These are phyloP conservation scores for Monilinia aucupariae DNA, from an alignment of 2,329 filamentous ascomycete genomes.

Conservation along the genomic window DNA sequence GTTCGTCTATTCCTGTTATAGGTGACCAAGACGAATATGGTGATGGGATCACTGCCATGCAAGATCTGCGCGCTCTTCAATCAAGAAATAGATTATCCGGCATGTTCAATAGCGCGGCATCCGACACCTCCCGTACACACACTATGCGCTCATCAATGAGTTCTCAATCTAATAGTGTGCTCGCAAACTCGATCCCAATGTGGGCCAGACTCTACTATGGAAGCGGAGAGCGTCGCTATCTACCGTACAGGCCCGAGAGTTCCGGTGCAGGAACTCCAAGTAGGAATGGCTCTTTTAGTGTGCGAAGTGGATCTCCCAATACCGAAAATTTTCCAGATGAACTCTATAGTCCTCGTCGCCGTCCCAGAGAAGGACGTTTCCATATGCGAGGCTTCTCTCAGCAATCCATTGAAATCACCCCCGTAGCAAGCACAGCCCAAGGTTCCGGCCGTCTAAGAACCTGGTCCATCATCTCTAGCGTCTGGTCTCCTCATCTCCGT, in stretches of 20 bases:
- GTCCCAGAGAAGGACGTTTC: conserved; percentile 39
- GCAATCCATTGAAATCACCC: conserved; percentile 43
- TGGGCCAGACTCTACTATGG: conserved; percentile 64
- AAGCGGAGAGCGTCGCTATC: conserved; percentile 53
- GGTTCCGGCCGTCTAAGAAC: conserved; percentile 28
- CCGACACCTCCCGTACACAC: conserved; percentile 38
- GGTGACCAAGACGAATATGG: conserved; percentile 59
- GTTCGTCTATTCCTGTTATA: conserved; percentile 42
- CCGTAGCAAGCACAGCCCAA: conserved; percentile 27
- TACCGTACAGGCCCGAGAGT: conserved; percentile 37
- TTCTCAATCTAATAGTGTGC: conserved; percentile 42
- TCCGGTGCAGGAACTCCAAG: conserved; percentile 38
- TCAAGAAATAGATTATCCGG: conserved; percentile 51
- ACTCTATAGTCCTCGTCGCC: conserved; percentile 44
- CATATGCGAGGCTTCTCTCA: conserved; percentile 22
- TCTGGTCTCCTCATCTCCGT: conserved; percentile 70
- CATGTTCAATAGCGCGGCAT: conserved; percentile 43
- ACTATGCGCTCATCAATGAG: conserved; percentile 36
- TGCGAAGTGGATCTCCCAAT: conserved; percentile 45
- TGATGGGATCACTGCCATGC: conserved; percentile 57
- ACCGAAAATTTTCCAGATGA: conserved; percentile 44
- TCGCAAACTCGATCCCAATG: conserved; percentile 40
- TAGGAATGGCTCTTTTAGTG: conserved; percentile 40
- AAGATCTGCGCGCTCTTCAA: conserved; percentile 46
- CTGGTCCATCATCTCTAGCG: conserved; percentile 53